Conservation (phyloP, 192 early-diverging fungal genomes). For the Obelidium mucronatum region DNA sequence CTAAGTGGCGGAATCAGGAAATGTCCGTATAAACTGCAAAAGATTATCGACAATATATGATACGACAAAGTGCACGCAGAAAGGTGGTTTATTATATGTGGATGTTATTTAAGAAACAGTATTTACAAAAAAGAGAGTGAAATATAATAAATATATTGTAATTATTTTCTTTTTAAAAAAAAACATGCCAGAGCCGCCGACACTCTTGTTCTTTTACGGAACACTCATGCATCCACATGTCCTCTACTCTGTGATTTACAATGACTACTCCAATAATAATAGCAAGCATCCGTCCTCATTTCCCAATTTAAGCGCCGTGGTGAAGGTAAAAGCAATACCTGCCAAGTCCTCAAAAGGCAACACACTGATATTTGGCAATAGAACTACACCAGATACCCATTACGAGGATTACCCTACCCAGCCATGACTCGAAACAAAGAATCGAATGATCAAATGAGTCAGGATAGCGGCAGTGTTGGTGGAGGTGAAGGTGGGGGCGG, state of each 20-base stretch:
- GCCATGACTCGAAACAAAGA: slow-evolving; percentile 10
- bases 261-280: background rate
- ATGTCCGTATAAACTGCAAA: background rate
- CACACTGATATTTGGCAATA: no score
- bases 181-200: background rate
- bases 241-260: slow-evolving; percentile 1
- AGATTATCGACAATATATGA: background rate
- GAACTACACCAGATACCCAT: background rate
- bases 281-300: background rate
- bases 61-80: no score
- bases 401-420: slow-evolving; percentile 12
- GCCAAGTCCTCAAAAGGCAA: no score
- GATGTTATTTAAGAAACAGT: background rate
- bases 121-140: background rate
- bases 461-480: background rate
- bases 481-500: background rate
- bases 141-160: background rate
- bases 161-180: background rate
- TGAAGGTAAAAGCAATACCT: background rate
- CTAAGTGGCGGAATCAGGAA: background rate
- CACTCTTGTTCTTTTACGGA: slow-evolving; percentile 27
- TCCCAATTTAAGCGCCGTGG: background rate
- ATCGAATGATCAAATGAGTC: no score
- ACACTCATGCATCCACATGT: slow-evolving; percentile 36
- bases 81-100: background rate